Percentiles rank a stretch among this genome's conserved stretches.
Evolutionary conservation across 2,329 filamentous ascomycete species (phyloP).

Genomic region (Orbilia ellipsospora): DNA sequence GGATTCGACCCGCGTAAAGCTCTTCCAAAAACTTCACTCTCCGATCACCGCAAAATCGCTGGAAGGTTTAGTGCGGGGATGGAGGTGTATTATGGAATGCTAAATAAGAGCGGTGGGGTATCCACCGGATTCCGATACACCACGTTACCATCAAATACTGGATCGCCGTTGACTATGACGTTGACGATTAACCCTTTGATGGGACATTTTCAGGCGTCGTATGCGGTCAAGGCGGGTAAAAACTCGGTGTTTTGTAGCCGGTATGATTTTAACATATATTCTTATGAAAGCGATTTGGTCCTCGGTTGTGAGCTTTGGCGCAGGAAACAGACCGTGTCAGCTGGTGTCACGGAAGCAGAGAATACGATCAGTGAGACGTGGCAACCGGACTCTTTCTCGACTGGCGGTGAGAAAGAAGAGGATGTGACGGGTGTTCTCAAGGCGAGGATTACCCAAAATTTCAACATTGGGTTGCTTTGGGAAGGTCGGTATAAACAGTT

Average conservation of each 20-base stretch:
- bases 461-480: slow-evolving; percentile 87
- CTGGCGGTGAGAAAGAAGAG: slow-evolving; percentile 53
- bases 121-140: slow-evolving; percentile 90
- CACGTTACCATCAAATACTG: slow-evolving; percentile 80
- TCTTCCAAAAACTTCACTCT: slow-evolving; percentile 58
- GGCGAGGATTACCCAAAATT: slow-evolving; percentile 86
- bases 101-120: slow-evolving; percentile 93
- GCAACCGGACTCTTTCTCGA: slow-evolving; percentile 43
- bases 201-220: slow-evolving; percentile 90
- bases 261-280: slow-evolving; percentile 98
- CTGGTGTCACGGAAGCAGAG: slow-evolving; percentile 25
- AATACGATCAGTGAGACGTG: slow-evolving; percentile 3
- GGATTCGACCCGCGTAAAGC: slow-evolving; percentile 73
- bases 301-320: slow-evolving; percentile 95
- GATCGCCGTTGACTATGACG: slow-evolving; percentile 92
- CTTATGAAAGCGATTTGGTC: slow-evolving; percentile 93
- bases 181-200: slow-evolving; percentile 93
- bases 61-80: slow-evolving; percentile 90
- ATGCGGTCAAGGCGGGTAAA: slow-evolving; percentile 86
- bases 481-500: slow-evolving; percentile 92
- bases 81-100: slow-evolving; percentile 92
- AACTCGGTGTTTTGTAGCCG: slow-evolving; percentile 86
- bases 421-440: slow-evolving; percentile 89
- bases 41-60: slow-evolving; percentile 71
- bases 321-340: slow-evolving; percentile 66